Evolutionary conservation across 495 filamentous ascomycete genomes (phyloP), one percentile per base, ranked within the genome.

Genomic region (Aspergillus bertholletiae): DNA sequence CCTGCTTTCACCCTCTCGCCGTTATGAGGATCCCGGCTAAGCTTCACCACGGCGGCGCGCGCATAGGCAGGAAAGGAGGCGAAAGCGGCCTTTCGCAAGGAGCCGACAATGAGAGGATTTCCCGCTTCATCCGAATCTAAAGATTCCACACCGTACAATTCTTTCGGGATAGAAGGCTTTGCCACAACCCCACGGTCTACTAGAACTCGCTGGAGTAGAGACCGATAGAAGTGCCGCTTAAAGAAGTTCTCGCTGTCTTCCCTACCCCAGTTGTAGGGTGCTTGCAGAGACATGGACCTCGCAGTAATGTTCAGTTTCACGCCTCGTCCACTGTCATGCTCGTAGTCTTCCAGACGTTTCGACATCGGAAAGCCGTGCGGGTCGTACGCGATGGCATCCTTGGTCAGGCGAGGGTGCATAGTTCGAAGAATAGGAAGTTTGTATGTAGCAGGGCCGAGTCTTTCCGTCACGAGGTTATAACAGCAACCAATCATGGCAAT

Each of bases 401-500:
- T 51, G 2, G 70, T 67, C 11, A 88, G 74, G 17, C 86, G 82
- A 6, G 80, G 76, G 56, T 85, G 80, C 37, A 73, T 63, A 13
- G 72, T 65, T 17, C 86, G 85, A 5, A 89, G 77, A 41, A 80
- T 83, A 18, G 89, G 88, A 6, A 85, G 78, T 62, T 97, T 96
- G 70, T 85, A 93, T 0, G 90, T 90, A 17, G 92, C 87, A 27
- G 90, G 90, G 2, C 89, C 88, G 20, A 96, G 80, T 48, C 91
- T 84, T 65, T 97, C 94, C 3, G 92, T 96, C 51, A 97, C 69
- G 18, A 97, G 85, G 55, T 98, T 98, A 77, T 98, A 97, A 75
- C 94, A 98, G 74, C 94, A 98, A 32, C 94, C 94, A 39, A 98
- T 89, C 66, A 98, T 88, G 32, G 94, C 94, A 43, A 97, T 87